phyloP scores from a whole-genome alignment of 139 green algal genomes.

The Edaphochlamys debaryana region DNA sequence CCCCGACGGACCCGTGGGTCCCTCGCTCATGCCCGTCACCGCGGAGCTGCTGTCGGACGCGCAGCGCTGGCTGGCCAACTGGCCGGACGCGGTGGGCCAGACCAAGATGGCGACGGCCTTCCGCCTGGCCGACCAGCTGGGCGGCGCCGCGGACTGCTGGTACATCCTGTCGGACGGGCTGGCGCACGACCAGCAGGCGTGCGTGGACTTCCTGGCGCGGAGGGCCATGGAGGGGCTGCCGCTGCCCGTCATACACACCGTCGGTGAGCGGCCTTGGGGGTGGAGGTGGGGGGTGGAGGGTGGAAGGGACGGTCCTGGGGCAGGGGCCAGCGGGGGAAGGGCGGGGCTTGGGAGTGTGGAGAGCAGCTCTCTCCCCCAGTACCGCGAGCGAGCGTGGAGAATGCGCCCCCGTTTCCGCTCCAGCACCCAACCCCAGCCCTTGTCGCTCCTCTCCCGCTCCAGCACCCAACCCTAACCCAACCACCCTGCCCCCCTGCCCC shows the following conservation, averaged over 20 bases:
- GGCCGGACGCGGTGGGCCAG: slow-evolving; percentile 66
- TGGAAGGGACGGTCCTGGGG: not conserved
- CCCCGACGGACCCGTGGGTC: not conserved
- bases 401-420: too few species aligned
- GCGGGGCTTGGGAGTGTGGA: not conserved
- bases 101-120: slow-evolving; percentile 49
- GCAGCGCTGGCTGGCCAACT: slow-evolving; percentile 69
- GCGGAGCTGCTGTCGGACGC: slow-evolving; percentile 63
- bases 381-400: too few species aligned
- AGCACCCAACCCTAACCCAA: too few species aligned
- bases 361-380: too few species aligned
- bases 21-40: slow-evolving; percentile 52
- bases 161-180: slow-evolving; percentile 70
- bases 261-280: slow-evolving; percentile 41
- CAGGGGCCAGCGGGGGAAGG: not conserved
- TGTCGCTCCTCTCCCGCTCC: too few species aligned
- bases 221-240: slow-evolving; percentile 23
- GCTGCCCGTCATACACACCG: slow-evolving; percentile 63
- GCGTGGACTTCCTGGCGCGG: slow-evolving; percentile 53
- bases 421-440: too few species aligned
- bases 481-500: too few species aligned
- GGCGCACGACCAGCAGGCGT: slow-evolving; percentile 56
- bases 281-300: too few species aligned
- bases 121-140: slow-evolving; percentile 39
- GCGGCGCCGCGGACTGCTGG: slow-evolving; percentile 55